Evolutionary conservation across 2,329 filamentous ascomycete species (phyloP), one percentile per base, ranked within the genome.

Genomic region (Dothistroma pini): DNA sequence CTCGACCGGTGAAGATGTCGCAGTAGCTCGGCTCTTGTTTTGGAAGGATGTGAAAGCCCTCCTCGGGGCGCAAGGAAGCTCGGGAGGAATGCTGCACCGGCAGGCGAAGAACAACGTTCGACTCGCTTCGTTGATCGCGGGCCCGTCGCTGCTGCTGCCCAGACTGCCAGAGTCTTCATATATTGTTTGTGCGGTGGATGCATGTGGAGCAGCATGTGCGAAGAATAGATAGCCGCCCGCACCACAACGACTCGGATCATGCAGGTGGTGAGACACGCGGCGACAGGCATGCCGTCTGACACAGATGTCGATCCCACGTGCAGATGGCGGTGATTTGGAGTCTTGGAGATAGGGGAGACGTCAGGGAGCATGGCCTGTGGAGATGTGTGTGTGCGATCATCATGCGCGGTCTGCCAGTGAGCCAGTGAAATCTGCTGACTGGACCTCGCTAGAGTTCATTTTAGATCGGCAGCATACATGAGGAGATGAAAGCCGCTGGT

Each of bases 21-120:
- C 55, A 57, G 55, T 57, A 57, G 55, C 55, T 57, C 55, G 55
- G 55, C 55, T 50, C 47, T 44, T 57, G 50, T 51, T 57, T 57
- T 48, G 19, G 41, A 44, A 31, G 29, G 44, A 31, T 51, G 29
- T 35, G 47, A 10, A n/a, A 21, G 25, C 25, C 53, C 53, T 41
- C n/a, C 16, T n/a, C 21, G 9, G n/a, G n/a, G n/a, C n/a, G n/a
- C n/a, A n/a, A 16, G n/a, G n/a, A 21, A 21, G 10, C 16, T 16
- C 50, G 57, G 49, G 21, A 58, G 57, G 57, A 54, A 31, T 58
- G 49, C 57, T 49, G 49, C 32, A 47, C 25, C 31, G 57, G 34
- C 22, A 54, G 34, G 29, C 35, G 32, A 44, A 32, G 48, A 6
- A 8, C 0, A 38, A 7, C 21, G 29, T 7, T n/a, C 50, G 50